Conservation (phyloP, 257 asterid species). For the Solanum lignicaule region DNA sequence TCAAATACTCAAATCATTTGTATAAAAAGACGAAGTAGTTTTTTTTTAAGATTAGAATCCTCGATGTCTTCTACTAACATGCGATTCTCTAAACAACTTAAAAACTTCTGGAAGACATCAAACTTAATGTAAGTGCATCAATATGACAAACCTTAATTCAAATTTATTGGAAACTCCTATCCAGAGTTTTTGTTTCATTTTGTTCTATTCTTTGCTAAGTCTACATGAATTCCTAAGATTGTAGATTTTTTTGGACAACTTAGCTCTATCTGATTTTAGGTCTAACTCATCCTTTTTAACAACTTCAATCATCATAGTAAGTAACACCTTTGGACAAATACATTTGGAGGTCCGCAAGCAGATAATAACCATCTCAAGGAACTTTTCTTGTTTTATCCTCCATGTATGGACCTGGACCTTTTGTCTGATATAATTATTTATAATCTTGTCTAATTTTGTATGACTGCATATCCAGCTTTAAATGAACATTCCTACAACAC, state of each 20-base stretch:
- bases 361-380: background rate
- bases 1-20: background rate
- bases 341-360: background rate
- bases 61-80: background rate
- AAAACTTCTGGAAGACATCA: background rate
- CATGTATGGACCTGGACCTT: background rate
- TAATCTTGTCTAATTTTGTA: background rate
- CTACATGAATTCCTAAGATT: background rate
- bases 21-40: background rate
- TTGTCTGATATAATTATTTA: background rate
- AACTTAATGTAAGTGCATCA: background rate
- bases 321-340: background rate
- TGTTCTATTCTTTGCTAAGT: background rate
- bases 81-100: background rate
- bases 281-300: background rate
- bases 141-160: background rate
- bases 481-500: background rate
- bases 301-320: background rate
- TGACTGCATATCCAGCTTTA: background rate
- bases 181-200: background rate
- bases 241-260: background rate
- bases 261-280: background rate
- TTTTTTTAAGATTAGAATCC: background rate
- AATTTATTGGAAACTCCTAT: background rate
- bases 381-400: background rate